Evolutionary conservation across 2,329 filamentous ascomycete genomes (phyloP).

Genomic region (Talaromyces pinophilus): DNA sequence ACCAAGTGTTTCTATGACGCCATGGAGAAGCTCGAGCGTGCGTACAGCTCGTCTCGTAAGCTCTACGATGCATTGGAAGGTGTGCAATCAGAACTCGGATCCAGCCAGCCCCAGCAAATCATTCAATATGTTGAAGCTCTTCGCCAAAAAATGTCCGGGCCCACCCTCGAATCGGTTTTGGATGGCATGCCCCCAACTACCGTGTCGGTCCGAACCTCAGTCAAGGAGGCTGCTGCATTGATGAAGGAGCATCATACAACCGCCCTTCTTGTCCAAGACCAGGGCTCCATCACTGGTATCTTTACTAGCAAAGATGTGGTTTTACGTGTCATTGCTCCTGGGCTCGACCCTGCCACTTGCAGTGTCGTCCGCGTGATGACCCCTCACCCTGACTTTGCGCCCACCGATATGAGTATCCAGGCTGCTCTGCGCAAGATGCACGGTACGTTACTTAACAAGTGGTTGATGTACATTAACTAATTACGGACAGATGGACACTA

Average conservation of each 20-base stretch:
- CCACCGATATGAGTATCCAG: constrained; percentile 98
- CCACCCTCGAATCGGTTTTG: constrained; percentile 90
- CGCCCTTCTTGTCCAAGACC: constrained; percentile 91
- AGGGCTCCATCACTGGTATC: constrained; percentile 96
- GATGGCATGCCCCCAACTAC: constrained; percentile 90
- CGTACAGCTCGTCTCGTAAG: constrained; percentile 96
- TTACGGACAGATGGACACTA: constrained; percentile 80
- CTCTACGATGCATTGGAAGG: constrained; percentile 96
- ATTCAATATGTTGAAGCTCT: constrained; percentile 98
- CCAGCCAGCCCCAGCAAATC: constrained; percentile 95
- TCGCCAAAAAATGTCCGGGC: constrained; percentile 94
- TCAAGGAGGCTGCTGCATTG: constrained; percentile 88
- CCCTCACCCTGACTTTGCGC: constrained; percentile 96
- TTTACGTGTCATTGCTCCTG: constrained; percentile 93
- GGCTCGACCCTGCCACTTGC: constrained; percentile 89
- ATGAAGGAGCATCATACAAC: constrained; percentile 99
- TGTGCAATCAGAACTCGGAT: constrained; percentile 93
- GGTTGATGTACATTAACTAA: constrained; percentile 24
- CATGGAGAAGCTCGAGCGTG: constrained; percentile 98
- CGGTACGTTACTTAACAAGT: constrained; percentile 58
- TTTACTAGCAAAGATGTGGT: constrained; percentile 99
- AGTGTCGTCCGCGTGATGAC: constrained; percentile 99
- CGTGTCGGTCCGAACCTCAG: constrained; percentile 91
- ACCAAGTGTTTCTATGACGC: constrained; percentile 99
- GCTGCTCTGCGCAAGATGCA: constrained; percentile 99